These are phyloP conservation scores for Pleurotus sapidus DNA, from an alignment of 768 basidiomycete species.

Conservation along the genomic window DNA sequence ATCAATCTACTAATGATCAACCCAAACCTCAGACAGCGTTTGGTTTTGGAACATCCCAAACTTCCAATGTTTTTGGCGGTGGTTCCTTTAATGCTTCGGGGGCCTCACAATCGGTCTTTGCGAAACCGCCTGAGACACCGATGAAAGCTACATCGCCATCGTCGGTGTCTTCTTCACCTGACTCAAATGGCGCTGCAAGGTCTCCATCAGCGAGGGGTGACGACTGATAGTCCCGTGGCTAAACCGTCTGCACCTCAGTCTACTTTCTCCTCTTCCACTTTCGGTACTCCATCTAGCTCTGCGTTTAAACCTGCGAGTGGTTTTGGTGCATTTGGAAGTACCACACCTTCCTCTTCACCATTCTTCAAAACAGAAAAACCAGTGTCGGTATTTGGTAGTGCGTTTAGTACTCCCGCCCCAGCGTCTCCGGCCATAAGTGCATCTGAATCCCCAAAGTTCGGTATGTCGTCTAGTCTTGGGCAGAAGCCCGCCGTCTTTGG, in stretches of 20 bases:
- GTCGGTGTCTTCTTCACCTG: not conserved
- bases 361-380: constrained; percentile 45
- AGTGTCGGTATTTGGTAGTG: constrained; percentile 36
- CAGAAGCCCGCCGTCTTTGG: constrained; percentile 10
- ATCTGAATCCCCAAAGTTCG: constrained; percentile 29
- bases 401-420: constrained; percentile 28
- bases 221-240: not conserved
- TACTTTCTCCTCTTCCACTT: not conserved
- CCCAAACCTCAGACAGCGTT: too few relatives aligned
- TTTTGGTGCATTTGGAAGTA: constrained; percentile 47
- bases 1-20: too few relatives aligned
- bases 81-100: not conserved
- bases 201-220: not conserved
- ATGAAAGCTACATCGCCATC: not conserved
- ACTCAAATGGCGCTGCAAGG: not conserved
- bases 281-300: constrained; percentile 12
- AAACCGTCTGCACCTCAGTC: not conserved
- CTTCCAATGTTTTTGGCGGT: not conserved
- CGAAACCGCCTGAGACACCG: not conserved
- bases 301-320: constrained; percentile 36
- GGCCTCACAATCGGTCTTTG: not conserved
- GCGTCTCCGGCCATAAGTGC: constrained; percentile 28
- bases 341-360: constrained; percentile 42
- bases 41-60: not conserved
- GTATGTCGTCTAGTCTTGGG: constrained; percentile 31